A percentile compares a stretch with the other conserved stretches of the same genome.
Conservation (phyloP, 179 eudicot genomes). For the Drosera spatulata region DNA sequence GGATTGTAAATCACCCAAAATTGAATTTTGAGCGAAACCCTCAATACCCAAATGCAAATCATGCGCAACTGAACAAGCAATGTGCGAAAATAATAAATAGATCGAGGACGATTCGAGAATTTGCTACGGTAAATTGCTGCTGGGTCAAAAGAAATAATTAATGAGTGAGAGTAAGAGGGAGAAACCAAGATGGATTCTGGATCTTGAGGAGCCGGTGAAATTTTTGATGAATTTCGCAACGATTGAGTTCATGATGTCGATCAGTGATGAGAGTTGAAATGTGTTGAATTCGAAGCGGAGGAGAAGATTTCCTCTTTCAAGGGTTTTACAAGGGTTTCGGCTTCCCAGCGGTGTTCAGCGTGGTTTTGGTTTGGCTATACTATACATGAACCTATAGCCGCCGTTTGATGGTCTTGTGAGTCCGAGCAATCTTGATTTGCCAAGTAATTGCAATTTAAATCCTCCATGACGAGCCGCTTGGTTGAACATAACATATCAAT, state of each 20-base stretch:
- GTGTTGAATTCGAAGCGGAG: too few species aligned
- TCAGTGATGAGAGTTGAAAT: too few species aligned
- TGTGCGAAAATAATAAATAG: background rate
- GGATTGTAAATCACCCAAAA: background rate
- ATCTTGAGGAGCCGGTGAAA: conserved; percentile 18
- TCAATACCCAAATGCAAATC: background rate
- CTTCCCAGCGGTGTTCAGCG: too few species aligned
- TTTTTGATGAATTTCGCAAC: conserved; percentile 23
- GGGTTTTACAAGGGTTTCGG: too few species aligned
- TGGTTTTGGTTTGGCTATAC: too few species aligned
- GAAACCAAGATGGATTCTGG: conserved; percentile 23
- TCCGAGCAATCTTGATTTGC: too few species aligned
- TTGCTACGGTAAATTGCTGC: background rate
- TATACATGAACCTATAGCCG: too few species aligned
- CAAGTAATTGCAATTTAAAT: too few species aligned
- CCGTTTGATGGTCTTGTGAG: too few species aligned
- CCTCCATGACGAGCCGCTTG: too few species aligned
- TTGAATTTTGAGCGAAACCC: background rate
- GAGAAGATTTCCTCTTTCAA: too few species aligned
- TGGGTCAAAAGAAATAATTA: background rate
- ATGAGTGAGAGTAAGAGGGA: conserved; percentile 3
- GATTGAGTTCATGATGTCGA: conserved; percentile 6
- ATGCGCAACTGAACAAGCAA: background rate
- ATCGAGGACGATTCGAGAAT: background rate
- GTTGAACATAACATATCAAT: too few species aligned